Percentiles rank a stretch among this genome's conserved stretches.
phyloP scores from a whole-genome alignment of 2,329 filamentous ascomycete species.

The Diaporthe citrichinensis region DNA sequence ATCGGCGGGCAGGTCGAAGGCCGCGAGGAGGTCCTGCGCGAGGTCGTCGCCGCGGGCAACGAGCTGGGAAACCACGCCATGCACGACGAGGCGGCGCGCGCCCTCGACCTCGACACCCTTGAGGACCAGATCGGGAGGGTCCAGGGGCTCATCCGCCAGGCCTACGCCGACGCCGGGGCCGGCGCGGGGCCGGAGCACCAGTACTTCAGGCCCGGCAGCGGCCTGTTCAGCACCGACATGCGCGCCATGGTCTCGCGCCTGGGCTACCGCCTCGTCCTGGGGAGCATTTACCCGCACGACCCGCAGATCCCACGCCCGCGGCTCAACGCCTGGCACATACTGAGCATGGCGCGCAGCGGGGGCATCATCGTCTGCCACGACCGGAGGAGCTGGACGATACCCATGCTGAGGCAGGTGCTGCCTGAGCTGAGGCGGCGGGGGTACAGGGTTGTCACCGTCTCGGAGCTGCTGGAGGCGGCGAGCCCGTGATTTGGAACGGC shows the following conservation, averaged over 20 bases:
- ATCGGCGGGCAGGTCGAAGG: slow-evolving; percentile 81
- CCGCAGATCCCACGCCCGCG: slow-evolving; percentile 81
- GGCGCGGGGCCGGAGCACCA: slow-evolving; percentile 62
- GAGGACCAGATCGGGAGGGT: slow-evolving; percentile 75
- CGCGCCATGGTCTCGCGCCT: slow-evolving; percentile 69
- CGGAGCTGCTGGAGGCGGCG: slow-evolving; percentile 69
- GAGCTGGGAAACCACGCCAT: slow-evolving; percentile 92
- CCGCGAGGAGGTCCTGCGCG: slow-evolving; percentile 66
- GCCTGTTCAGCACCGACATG: slow-evolving; percentile 84
- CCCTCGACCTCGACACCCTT: slow-evolving; percentile 72
- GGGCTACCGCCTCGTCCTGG: slow-evolving; percentile 82
- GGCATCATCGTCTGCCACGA: slow-evolving; percentile 91
- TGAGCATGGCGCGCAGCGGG: slow-evolving; percentile 84
- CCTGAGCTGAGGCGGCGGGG: slow-evolving; percentile 78
- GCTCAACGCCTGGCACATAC: slow-evolving; percentile 82
- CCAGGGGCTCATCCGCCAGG: slow-evolving; percentile 69
- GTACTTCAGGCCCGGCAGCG: slow-evolving; percentile 88
- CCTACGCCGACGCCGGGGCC: slow-evolving; percentile 64
- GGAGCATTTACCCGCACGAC: slow-evolving; percentile 91
- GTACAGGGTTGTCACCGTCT: slow-evolving; percentile 80
- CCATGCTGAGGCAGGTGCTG: slow-evolving; percentile 82
- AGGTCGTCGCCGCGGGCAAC: slow-evolving; percentile 73
- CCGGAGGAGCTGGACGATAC: slow-evolving; percentile 83
- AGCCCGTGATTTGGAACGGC: not conserved
- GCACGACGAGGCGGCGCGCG: slow-evolving; percentile 83